Evolutionary conservation across 2,329 filamentous ascomycete species (phyloP).

Genomic region (Aspergillus versicolor): DNA sequence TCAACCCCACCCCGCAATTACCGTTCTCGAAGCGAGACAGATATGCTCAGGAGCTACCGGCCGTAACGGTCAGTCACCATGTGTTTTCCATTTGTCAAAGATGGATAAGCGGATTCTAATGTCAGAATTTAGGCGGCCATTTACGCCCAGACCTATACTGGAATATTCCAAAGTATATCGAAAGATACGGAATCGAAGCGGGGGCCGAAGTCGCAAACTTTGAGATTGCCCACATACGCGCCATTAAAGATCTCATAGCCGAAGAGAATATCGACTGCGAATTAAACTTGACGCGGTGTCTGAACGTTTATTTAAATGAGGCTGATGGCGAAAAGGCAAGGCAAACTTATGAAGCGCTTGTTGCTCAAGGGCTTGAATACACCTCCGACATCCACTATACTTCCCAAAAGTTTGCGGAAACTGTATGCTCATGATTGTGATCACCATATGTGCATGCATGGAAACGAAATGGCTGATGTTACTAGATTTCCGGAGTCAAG

Average conservation of each 20-base stretch:
- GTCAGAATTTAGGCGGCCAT: constrained; percentile 34
- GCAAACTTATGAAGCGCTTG: constrained; percentile 31
- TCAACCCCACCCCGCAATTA: constrained; percentile 29
- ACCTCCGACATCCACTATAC: constrained; percentile 32
- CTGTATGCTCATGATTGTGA: constrained; percentile 18
- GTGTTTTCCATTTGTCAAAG: not conserved
- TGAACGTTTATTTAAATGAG: constrained; percentile 43
- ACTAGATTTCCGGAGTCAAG: constrained; percentile 40
- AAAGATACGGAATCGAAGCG: constrained; percentile 37
- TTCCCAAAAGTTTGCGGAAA: constrained; percentile 28
- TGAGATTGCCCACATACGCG: constrained; percentile 43
- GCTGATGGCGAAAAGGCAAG: constrained; percentile 31
- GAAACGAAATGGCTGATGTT: not conserved
- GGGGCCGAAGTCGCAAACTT: constrained; percentile 43
- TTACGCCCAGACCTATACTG: constrained; percentile 45
- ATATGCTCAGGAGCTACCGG: constrained; percentile 47
- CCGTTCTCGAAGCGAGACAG: constrained; percentile 43
- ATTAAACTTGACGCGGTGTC: constrained; percentile 41
- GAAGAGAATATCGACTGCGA: constrained; percentile 49
- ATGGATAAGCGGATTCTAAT: not conserved
- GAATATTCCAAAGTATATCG: constrained; percentile 38
- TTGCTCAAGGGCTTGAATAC: constrained; percentile 26
- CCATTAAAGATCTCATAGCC: constrained; percentile 41
- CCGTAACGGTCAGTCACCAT: constrained; percentile 38
- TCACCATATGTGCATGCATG: not conserved